phyloP scores from a whole-genome alignment of 306 rosid genomes.

The Morella rubra region DNA sequence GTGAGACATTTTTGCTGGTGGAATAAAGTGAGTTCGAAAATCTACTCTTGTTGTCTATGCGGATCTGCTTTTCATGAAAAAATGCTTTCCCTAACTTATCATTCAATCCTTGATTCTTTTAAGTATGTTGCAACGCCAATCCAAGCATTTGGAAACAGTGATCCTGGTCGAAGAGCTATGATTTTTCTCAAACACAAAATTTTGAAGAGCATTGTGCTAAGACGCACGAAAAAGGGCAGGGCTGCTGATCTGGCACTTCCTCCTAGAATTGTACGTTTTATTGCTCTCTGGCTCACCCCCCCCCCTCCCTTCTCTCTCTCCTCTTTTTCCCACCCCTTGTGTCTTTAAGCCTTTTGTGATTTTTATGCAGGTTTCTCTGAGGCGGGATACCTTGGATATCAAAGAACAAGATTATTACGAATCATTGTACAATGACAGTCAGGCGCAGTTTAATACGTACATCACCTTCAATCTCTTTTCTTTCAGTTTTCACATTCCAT shows the following conservation, averaged over 20 bases:
- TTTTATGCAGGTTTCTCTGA: constrained; percentile 64
- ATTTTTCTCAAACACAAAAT: constrained; percentile 71
- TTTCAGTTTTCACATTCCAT: neutral
- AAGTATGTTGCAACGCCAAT: constrained; percentile 72
- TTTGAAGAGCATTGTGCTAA: constrained; percentile 62
- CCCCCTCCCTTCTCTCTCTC: neutral
- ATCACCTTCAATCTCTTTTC: constrained; percentile 27
- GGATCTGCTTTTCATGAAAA: constrained; percentile 2
- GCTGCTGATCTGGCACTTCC: constrained; percentile 97
- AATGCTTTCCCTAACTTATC: constrained; percentile 20
- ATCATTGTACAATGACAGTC: constrained; percentile 82
- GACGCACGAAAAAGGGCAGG: constrained; percentile 90
- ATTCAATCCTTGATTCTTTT: constrained; percentile 28
- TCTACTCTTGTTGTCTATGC: constrained; percentile 9
- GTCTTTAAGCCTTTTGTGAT: constrained; percentile 15
- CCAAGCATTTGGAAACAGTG: constrained; percentile 37
- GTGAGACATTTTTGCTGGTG: constrained; percentile 97
- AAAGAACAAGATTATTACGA: constrained; percentile 86
- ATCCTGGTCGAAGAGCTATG: constrained; percentile 64
- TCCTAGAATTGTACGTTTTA: constrained; percentile 78
- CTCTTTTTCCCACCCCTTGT: neutral
- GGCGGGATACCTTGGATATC: constrained; percentile 73
- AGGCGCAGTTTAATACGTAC: constrained; percentile 79
- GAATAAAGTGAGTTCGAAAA: constrained; percentile 72
- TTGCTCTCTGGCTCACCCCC: constrained; percentile 14